These are phyloP conservation scores for Trifolium dubium DNA, from an alignment of 306 rosid species.

Conservation along the genomic window DNA sequence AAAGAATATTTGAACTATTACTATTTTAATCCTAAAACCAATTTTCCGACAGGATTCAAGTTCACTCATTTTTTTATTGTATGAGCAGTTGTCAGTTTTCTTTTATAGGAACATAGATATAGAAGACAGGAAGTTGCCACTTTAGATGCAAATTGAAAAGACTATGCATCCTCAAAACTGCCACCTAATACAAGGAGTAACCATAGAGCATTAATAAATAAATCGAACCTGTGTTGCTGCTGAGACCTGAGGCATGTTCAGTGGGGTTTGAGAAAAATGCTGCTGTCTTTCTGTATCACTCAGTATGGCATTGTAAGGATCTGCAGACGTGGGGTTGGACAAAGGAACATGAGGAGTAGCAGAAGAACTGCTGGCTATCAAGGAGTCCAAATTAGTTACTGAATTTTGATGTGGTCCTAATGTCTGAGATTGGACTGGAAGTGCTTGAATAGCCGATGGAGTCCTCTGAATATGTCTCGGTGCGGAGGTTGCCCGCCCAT, in stretches of 20 bases:
- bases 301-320: conserved; percentile 43
- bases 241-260: conserved; percentile 55
- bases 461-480: conserved; percentile 53
- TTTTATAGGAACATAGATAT: conserved; percentile 9
- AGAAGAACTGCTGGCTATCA: conserved; percentile 48
- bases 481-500: conserved; percentile 54
- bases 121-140: conserved; percentile 12
- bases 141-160: conserved; percentile 7
- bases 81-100: conserved; percentile 18
- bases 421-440: conserved; percentile 64
- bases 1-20: background rate
- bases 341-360: conserved; percentile 54
- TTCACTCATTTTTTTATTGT: conserved; percentile 11
- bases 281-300: conserved; percentile 68
- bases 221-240: conserved; percentile 62
- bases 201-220: conserved; percentile 23
- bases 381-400: conserved; percentile 51
- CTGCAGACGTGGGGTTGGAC: conserved; percentile 45
- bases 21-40: background rate
- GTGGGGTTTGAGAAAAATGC: conserved; percentile 57
- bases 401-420: conserved; percentile 52
- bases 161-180: conserved; percentile 21
- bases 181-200: conserved; percentile 19
- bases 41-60: background rate
- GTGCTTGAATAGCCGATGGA: conserved; percentile 83